phyloP scores from a whole-genome alignment of 202 grass and related monocot genomes.

The Carex arenaria region DNA sequence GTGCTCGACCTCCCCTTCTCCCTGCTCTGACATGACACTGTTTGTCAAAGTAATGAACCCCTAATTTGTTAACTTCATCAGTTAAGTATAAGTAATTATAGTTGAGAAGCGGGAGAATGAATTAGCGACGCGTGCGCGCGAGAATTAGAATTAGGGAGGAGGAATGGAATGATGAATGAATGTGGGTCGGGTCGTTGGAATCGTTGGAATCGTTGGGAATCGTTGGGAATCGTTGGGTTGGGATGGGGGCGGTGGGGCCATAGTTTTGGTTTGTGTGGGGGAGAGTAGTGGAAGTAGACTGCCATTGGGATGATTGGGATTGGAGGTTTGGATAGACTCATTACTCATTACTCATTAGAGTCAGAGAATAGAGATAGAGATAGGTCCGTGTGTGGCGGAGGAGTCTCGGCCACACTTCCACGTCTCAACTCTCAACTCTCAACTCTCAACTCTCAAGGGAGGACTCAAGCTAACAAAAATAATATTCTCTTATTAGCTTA shows the following conservation, averaged over 20 bases:
- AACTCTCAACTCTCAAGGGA: too few species aligned
- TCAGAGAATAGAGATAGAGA: neutral
- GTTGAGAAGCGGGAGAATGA: neutral
- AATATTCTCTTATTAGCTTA: too few species aligned
- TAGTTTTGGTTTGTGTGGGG: slow-evolving; percentile 15
- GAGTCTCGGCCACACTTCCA: too few species aligned
- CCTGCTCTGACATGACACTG: slow-evolving; percentile 14
- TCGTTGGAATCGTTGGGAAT: too few species aligned
- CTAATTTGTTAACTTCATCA: neutral
- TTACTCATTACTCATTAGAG: too few species aligned
- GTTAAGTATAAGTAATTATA: neutral
- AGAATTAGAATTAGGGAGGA: neutral
- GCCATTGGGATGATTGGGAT: neutral
- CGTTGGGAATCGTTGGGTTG: too few species aligned
- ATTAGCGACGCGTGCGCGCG: neutral
- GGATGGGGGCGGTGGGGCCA: slow-evolving; percentile 2
- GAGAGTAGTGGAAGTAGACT: neutral
- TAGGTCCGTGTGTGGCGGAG: slow-evolving; percentile 10
- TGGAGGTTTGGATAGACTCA: neutral
- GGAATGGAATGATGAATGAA: neutral
- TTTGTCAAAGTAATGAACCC: neutral
- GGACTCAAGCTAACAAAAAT: too few species aligned
- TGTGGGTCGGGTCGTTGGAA: too few species aligned
- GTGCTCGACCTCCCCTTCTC: neutral
- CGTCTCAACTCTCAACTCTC: too few species aligned